A percentile compares a stretch with the other conserved stretches of the same genome.
Evolutionary conservation across 768 basidiomycete species (phyloP).

Genomic region (Agaricus bisporus): DNA sequence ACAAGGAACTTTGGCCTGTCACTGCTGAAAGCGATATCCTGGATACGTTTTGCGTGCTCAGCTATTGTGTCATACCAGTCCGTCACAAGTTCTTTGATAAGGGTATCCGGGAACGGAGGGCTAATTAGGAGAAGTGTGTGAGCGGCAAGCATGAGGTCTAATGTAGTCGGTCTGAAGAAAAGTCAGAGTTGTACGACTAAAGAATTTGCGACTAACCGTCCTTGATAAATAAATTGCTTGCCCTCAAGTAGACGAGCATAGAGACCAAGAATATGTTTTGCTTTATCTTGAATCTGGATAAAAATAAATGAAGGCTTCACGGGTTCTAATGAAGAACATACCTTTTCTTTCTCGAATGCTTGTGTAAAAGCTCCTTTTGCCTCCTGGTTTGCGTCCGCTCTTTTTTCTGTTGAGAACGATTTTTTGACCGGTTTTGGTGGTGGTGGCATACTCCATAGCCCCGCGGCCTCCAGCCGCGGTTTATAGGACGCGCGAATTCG

Average conservation of each 20-base stretch:
- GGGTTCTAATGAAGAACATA: constrained; percentile 17
- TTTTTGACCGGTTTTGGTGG: constrained; percentile 36
- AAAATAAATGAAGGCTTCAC: neutral
- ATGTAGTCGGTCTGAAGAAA: constrained; percentile 43
- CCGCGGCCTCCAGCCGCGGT: constrained; percentile 54
- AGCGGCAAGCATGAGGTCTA: constrained; percentile 65
- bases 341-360: constrained; percentile 64
- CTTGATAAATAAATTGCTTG: constrained; percentile 44
- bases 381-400: constrained; percentile 21
- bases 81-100: constrained; percentile 46
- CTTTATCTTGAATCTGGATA: constrained; percentile 51
- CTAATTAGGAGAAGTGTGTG: constrained; percentile 56
- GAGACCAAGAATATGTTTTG: constrained; percentile 48
- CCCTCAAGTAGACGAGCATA: constrained; percentile 50
- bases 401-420: constrained; percentile 28
- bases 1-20: constrained; percentile 13
- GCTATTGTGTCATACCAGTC: constrained; percentile 53
- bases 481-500: constrained; percentile 54
- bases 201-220: constrained; percentile 30
- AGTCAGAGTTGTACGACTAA: constrained; percentile 8
- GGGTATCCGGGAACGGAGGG: constrained; percentile 56
- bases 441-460: constrained; percentile 44
- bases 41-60: constrained; percentile 51
- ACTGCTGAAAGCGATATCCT: constrained; percentile 19
- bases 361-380: constrained; percentile 36